A percentile compares a stretch with the other conserved stretches of the same genome.
Conservation (phyloP, 2,329 filamentous ascomycete species). For the Alternaria panax region DNA sequence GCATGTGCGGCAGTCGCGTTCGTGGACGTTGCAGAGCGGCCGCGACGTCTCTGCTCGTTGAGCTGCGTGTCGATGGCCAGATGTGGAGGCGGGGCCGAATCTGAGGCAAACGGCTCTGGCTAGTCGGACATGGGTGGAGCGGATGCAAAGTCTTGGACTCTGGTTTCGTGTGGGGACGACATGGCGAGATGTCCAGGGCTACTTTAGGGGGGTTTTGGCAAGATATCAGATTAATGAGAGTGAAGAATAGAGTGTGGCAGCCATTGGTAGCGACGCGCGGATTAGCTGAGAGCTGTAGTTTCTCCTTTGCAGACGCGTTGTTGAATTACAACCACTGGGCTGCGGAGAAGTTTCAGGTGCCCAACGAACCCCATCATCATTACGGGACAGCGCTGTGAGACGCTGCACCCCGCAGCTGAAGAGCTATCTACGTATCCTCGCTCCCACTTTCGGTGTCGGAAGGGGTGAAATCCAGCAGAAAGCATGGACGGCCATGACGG, state of each 20-base stretch:
- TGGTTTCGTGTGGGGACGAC: slow-evolving; percentile 36
- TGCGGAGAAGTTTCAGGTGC: slow-evolving; percentile 2
- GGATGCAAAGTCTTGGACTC: slow-evolving; percentile 45
- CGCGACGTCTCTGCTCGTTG: slow-evolving; percentile 31
- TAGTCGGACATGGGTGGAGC: slow-evolving; percentile 21
- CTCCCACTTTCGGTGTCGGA: not conserved
- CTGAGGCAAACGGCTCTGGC: slow-evolving; percentile 15
- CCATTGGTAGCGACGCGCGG: not conserved
- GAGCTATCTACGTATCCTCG: not conserved
- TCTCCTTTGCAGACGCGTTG: slow-evolving; percentile 3
- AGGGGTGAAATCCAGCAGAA: not conserved
- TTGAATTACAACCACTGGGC: not conserved
- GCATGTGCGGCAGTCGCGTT: slow-evolving; percentile 39
- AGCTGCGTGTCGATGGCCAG: slow-evolving; percentile 39
- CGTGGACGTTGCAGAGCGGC: slow-evolving; percentile 33
- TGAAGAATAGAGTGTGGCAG: not conserved
- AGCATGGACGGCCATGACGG: not conserved
- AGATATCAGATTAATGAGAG: slow-evolving; percentile 3
- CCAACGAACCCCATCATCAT: not conserved
- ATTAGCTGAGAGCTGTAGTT: not conserved
- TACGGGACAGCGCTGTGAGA: not conserved
- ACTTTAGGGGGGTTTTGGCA: not conserved
- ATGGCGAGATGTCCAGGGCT: slow-evolving; percentile 20
- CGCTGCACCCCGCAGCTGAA: not conserved
- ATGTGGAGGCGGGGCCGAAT: slow-evolving; percentile 16